Conservation (phyloP, 257 asterid species). For the Solanum bulbocastanum region DNA sequence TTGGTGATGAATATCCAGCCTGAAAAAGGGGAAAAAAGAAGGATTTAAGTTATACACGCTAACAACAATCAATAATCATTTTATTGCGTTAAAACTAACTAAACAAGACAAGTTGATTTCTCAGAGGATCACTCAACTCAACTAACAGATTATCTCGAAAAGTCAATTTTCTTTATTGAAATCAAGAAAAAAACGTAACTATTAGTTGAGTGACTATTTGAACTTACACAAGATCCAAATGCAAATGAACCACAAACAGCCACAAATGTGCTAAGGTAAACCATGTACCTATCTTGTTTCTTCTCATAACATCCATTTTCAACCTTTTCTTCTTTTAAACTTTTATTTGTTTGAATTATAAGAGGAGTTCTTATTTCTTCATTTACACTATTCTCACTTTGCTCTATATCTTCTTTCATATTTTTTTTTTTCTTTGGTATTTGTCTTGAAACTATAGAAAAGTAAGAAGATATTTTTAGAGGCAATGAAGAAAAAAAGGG, state of each 20-base stretch:
- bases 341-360: constrained; percentile 14
- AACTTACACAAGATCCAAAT: constrained; percentile 80
- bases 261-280: constrained; percentile 61
- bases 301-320: not conserved
- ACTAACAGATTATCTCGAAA: not conserved
- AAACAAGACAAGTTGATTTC: not conserved
- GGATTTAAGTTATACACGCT: not conserved
- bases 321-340: constrained; percentile 6
- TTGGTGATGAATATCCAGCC: constrained; percentile 96
- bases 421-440: not conserved
- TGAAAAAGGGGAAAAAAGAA: constrained; percentile 9
- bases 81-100: not conserved
- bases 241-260: constrained; percentile 88
- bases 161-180: no score
- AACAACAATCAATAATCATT: not conserved
- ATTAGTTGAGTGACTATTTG: not conserved
- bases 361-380: constrained; percentile 47
- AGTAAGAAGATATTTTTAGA: not conserved
- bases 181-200: not conserved
- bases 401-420: constrained; percentile 27
- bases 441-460: not conserved
- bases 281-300: constrained; percentile 64
- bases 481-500: not conserved
- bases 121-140: not conserved
- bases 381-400: not conserved